Evolutionary conservation across 108 stramenopile genomes (phyloP), one percentile per base, ranked within the genome.

Genomic region (Schizochytrium sp.): DNA sequence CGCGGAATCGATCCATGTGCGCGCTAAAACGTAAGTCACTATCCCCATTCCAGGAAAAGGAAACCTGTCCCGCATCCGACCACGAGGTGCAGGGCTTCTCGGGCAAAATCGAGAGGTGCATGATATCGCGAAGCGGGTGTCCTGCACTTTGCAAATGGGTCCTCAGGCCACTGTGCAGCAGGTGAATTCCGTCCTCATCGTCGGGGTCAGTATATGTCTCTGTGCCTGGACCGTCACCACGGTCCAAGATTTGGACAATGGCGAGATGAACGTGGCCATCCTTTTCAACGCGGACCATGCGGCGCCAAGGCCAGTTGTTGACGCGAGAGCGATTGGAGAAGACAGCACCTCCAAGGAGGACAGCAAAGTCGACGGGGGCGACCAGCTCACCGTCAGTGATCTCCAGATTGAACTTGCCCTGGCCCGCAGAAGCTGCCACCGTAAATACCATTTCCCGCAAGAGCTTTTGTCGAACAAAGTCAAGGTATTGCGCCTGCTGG

Each of bases 251-350:
- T 12, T 23, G 76, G 18, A 83, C 51, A 12, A 83, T 83, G 0
- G 76, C 76, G 23, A 83, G 19, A 28, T 83, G 76, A 3, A 83
- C 48, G 48, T 53, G 76, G 51, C 51, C 76, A 23, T 47, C n/a
- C 25, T 83, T 28, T 23, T 83, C 76, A 45, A 53, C 76, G 10
- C 76, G 45, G 16, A 83, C 51, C 76, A 83, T 83, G n/a, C 76
- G 45, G n/a, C 76, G 45, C 76, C 76, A 83, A 1, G 76, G 76
- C 76, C 76, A 83, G 28, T 83, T 47, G 51, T 83, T 83, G n/a
- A 83, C 51, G 45, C 76, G 45, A 12, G 76, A 83, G 48, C 45
- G 76, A 34, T 83, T 83, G 0, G 76, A 83, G 76, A 83, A 83
- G n/a, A 83, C 51, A 45, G 43, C 4, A 12, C 48, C 45, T 25